phyloP scores from a whole-genome alignment of 257 asterid genomes.

The Phtheirospermum japonicum region DNA sequence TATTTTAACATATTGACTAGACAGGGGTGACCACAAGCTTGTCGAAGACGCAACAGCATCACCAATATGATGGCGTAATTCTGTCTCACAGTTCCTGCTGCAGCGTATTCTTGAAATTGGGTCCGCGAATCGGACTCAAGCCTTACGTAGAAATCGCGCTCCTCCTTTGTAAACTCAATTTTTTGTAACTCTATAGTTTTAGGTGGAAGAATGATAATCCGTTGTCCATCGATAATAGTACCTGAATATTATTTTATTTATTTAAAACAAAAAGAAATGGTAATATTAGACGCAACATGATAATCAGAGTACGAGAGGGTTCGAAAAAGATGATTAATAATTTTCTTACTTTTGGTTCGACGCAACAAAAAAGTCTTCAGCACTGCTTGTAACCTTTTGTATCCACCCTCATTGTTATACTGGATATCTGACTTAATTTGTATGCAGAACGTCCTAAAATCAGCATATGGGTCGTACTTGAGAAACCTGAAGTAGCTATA shows the following conservation, averaged over 20 bases:
- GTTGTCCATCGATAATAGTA: slow-evolving; percentile 83
- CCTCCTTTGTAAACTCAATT: slow-evolving; percentile 77
- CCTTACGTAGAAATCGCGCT: slow-evolving; percentile 72
- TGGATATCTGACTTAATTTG: slow-evolving; percentile 78
- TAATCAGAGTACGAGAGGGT: too few species aligned
- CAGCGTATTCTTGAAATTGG: slow-evolving; percentile 94
- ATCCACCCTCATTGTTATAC: slow-evolving; percentile 66
- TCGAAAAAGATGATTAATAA: too few species aligned
- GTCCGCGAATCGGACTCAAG: slow-evolving; percentile 91
- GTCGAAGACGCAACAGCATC: slow-evolving; percentile 97
- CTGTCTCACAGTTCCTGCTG: slow-evolving; percentile 91
- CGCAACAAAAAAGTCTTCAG: slow-evolving; percentile 92
- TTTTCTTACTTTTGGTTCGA: slow-evolving; percentile 73
- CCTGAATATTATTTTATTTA: slow-evolving; percentile 46
- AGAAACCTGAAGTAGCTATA: slow-evolving; percentile 98
- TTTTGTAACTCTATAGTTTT: slow-evolving; percentile 71
- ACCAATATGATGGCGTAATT: slow-evolving; percentile 85
- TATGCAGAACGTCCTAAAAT: slow-evolving; percentile 57
- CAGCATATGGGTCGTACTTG: slow-evolving; percentile 82
- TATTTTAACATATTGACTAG: slow-evolving; percentile 70
- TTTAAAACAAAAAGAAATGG: too few species aligned
- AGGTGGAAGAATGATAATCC: slow-evolving; percentile 79
- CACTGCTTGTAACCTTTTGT: slow-evolving; percentile 86
- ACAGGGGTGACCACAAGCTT: slow-evolving; percentile 98
- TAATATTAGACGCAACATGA: too few species aligned